phyloP scores from a whole-genome alignment of 2,329 filamentous ascomycete species.

The Alternaria brassicae region DNA sequence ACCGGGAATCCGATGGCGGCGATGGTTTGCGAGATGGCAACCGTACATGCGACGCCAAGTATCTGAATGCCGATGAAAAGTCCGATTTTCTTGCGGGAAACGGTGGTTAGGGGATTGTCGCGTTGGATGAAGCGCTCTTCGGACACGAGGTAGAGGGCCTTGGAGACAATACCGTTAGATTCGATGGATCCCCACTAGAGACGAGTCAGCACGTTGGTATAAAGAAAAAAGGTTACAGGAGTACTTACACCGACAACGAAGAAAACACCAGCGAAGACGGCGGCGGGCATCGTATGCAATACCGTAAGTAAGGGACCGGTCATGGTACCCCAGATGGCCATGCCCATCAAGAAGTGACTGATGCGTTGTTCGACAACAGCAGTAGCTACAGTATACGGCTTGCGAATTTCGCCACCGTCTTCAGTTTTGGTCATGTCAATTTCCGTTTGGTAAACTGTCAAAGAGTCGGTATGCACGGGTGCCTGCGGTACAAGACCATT shows the following conservation, averaged over 20 bases:
- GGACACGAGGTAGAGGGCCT: constrained; percentile 56
- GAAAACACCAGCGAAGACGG: constrained; percentile 62
- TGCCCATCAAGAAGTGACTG: constrained; percentile 62
- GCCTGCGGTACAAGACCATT: constrained; percentile 64
- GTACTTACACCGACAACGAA: constrained; percentile 60
- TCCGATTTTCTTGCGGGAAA: constrained; percentile 55
- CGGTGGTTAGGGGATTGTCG: constrained; percentile 53
- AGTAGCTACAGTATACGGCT: constrained; percentile 54
- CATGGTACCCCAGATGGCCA: constrained; percentile 63
- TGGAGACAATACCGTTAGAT: constrained; percentile 59
- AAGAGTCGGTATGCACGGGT: constrained; percentile 63
- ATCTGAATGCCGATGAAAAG: constrained; percentile 60
- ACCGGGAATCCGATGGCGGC: constrained; percentile 65
- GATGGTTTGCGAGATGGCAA: constrained; percentile 65
- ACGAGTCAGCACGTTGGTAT: neutral
- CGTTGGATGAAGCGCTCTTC: constrained; percentile 58
- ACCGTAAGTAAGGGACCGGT: constrained; percentile 60
- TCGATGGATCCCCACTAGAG: constrained; percentile 52
- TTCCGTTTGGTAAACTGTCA: constrained; percentile 50
- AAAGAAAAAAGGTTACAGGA: neutral
- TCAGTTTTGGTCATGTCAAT: constrained; percentile 50
- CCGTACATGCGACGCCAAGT: constrained; percentile 57
- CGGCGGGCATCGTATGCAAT: constrained; percentile 59
- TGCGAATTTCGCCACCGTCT: constrained; percentile 53
- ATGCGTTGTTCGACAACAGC: constrained; percentile 62